Conservation (phyloP, 1,284 basidiomycete genomes). For the Porogramme epimiltina region DNA sequence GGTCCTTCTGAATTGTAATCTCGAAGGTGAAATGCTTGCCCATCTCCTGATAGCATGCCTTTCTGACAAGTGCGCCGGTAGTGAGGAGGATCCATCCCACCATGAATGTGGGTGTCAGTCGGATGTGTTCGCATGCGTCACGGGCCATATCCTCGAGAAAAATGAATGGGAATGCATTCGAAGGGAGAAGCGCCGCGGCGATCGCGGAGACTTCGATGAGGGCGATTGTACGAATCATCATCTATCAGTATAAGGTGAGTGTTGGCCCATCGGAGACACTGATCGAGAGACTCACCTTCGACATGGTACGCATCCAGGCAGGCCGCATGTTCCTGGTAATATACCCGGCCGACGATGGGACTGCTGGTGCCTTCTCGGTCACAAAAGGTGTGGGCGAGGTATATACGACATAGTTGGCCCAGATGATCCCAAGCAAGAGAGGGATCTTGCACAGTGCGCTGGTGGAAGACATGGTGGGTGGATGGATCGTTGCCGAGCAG, state of each 20-base stretch:
- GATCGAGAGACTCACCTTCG: background rate
- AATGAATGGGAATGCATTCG: background rate
- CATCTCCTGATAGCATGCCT: slow-evolving; percentile 14
- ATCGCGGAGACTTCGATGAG: slow-evolving; percentile 6
- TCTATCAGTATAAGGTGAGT: slow-evolving; percentile 1
- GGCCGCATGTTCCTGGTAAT: slow-evolving; percentile 2
- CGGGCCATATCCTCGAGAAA: background rate
- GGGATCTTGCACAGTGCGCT: slow-evolving; percentile 5
- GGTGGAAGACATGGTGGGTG: background rate
- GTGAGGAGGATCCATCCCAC: slow-evolving; percentile 10
- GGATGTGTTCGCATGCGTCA: background rate
- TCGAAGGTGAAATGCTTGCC: slow-evolving; percentile 22
- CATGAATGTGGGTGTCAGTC: slow-evolving; percentile 8
- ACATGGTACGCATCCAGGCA: background rate
- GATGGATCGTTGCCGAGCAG: no score
- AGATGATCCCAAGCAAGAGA: slow-evolving; percentile 3
- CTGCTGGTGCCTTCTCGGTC: background rate
- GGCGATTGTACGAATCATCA: slow-evolving; percentile 1
- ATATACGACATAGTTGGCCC: slow-evolving; percentile 12
- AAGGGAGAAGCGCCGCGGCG: background rate
- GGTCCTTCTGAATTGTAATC: slow-evolving; percentile 16
- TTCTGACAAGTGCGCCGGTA: slow-evolving; percentile 6
- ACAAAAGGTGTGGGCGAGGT: slow-evolving; percentile 9
- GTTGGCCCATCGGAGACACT: background rate
- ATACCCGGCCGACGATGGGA: background rate